Evolutionary conservation across 192 early-diverging fungal species (phyloP), one percentile per base, ranked within the genome.

Genomic region (Paraglomus brasilianum): DNA sequence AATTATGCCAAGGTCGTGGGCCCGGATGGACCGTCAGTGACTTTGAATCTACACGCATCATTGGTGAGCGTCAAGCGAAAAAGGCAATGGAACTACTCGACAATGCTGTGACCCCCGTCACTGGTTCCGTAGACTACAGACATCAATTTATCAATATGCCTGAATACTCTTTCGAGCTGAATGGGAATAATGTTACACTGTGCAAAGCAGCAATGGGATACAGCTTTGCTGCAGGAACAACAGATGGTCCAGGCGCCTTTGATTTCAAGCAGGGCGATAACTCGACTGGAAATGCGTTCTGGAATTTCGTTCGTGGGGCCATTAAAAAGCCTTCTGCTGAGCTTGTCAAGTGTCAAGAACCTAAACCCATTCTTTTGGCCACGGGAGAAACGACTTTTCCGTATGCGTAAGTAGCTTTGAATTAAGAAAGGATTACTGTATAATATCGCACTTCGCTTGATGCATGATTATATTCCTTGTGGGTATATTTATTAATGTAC

Each of bases 321-420:
- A 15, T 70, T 68, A 30, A 14, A 74, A 5, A 53, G 15, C 51
- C 51, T 19, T 24, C 51, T 6, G 13, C 19, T 11, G 72, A 77
- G 39, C 77, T 80, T 19, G 47, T 69, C 21, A 44, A 53, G 9
- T 88, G 87, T 67, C 87, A 88, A 41, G 53, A 39, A 39, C 86
- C 86, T 17, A 88, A 88, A 66, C 70, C 70, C 0, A 81, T 88
- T 30, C 56, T 88, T 24, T 58, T 88, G 10, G 81, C 82, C 39
- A 88, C 86, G 1, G 87, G 87, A 15, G 81, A 85, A 41, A 80
- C 79, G 53, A 46, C 13, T 5, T 59, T 71, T 21, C 81, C 82
- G 0, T 80, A 81, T 62, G 22, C 66, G 11, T 88, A 82, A n/a
- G n/a, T n/a, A n/a, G n/a, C n/a, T n/a, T n/a, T n/a, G n/a, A n/a